phyloP scores from a whole-genome alignment of 164 flowering plant species.

The Stephania cephalantha region DNA sequence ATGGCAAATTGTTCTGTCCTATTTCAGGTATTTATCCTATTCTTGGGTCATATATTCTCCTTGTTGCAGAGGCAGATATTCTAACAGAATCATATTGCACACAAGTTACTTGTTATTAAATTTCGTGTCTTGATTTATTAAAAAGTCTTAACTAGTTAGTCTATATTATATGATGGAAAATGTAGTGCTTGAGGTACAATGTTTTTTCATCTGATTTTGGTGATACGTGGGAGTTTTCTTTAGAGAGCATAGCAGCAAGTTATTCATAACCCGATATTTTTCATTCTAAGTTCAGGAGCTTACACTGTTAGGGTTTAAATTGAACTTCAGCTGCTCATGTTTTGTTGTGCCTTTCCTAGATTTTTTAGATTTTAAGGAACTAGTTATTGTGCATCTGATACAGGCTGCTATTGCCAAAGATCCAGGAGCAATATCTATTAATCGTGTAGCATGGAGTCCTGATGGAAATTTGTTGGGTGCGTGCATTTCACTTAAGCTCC shows the following conservation, averaged over 20 bases:
- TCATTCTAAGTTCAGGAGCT: background rate
- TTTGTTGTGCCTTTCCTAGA: background rate
- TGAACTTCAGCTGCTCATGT: background rate
- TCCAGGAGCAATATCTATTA: constrained; percentile 47
- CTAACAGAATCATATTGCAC: background rate
- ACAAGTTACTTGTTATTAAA: background rate
- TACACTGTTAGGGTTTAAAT: background rate
- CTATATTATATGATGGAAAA: background rate
- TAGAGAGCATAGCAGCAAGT: background rate
- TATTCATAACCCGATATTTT: background rate
- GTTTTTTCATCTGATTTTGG: background rate
- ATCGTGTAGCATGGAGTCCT: constrained; percentile 75
- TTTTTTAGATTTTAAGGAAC: background rate
- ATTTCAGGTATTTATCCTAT: constrained; percentile 49
- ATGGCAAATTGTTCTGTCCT: constrained; percentile 33
- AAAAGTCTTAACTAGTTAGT: background rate
- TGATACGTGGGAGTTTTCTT: background rate
- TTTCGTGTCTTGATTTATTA: background rate
- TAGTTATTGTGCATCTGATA: constrained; percentile 3
- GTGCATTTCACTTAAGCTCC: constrained; percentile 12
- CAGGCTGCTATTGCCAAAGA: constrained; percentile 67
- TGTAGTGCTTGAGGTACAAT: background rate
- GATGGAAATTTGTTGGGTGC: constrained; percentile 77
- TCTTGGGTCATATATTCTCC: constrained; percentile 4
- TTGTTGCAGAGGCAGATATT: background rate